Evolutionary conservation across 805 yeast genomes (phyloP).

Genomic region (Cyberlindnera mrakii): DNA sequence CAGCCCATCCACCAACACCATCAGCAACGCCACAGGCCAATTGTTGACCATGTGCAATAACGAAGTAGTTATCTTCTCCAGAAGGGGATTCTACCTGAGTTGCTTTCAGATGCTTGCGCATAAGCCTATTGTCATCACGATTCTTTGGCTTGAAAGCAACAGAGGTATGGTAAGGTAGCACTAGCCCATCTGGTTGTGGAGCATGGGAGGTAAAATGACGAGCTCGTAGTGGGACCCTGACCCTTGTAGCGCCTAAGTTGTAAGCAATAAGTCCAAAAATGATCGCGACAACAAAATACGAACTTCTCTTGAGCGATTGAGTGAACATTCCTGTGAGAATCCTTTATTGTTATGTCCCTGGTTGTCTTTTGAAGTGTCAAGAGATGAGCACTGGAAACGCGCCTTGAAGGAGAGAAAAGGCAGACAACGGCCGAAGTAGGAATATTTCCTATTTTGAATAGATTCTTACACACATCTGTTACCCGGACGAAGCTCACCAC

Average conservation of each 20-base stretch:
- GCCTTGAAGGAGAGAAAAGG: too few relatives aligned
- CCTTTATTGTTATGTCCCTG: too few relatives aligned
- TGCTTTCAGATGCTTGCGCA: slow-evolving; percentile 23
- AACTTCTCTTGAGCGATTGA: slow-evolving; percentile 17
- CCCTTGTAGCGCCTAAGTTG: slow-evolving; percentile 8
- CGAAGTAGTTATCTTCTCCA: slow-evolving; percentile 73
- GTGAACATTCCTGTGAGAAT: neutral
- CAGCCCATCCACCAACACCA: slow-evolving; percentile 98
- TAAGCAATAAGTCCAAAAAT: slow-evolving; percentile 18
- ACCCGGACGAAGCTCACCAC: neutral
- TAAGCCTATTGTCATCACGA: slow-evolving; percentile 45
- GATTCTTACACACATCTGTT: neutral
- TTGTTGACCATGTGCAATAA: slow-evolving; percentile 28
- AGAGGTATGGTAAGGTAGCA: slow-evolving; percentile 43
- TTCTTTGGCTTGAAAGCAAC: slow-evolving; percentile 75
- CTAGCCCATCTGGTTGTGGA: slow-evolving; percentile 5
- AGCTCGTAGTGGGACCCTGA: slow-evolving; percentile 3
- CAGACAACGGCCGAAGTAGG: too few relatives aligned
- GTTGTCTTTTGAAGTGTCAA: too few relatives aligned
- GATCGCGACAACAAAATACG: slow-evolving; percentile 15
- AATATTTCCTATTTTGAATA: too few relatives aligned
- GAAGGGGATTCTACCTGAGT: slow-evolving; percentile 47
- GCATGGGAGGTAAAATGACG: slow-evolving; percentile 7
- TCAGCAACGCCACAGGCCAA: slow-evolving; percentile 81
- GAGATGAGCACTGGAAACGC: too few relatives aligned